Evolutionary conservation across 768 basidiomycete species (phyloP), one percentile per base, ranked within the genome.

Genomic region (Macrolepiota fuliginosa): DNA sequence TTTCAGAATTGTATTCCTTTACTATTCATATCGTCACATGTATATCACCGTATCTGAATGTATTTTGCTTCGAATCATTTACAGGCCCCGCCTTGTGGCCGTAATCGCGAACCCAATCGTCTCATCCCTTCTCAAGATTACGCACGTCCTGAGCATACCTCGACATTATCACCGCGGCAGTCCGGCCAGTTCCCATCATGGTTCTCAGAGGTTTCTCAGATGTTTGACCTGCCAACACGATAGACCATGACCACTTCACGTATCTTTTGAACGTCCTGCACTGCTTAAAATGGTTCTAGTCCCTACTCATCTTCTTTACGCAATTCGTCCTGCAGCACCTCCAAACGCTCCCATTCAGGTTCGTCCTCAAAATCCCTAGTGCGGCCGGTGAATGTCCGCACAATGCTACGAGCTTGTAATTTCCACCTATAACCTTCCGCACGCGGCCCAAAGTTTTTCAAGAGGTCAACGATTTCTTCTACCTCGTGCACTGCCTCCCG

Each of bases 321-420:
- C 63, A 91, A 67, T 54, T 92, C 90, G 45, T 88, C 86, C 68
- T 86, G 77, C 67, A 94, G 71, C 63, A 80, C 83, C 67, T 79
- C 78, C 69, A 98, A 76, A 63, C 79, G 77, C 27, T 77, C 71
- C 89, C 91, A 98, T 76, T 94, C 94, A 3, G 87, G 82, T 71
- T 97, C 92, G 55, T 95, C 95, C 72, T 90, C 91, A 65, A 95
- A 98, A 40, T 87, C 92, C 73, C 80, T 88, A 62, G 92, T 93
- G 62, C 92, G 80, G 6, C 91, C 96, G 75, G 92, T 83, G 74
- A 98, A 98, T 55, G 88, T 90, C 74, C 96, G 80, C 62, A 98
- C 83, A 60, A 98, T 80, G 63, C 93, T 95, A 57, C 90, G 82
- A 47, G 87, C 92, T 74, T 96, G 93, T 67, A 91, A 82, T 72